Evolutionary conservation across 108 stramenopile species (phyloP).

Genomic region (Skeletonema marinoi): DNA sequence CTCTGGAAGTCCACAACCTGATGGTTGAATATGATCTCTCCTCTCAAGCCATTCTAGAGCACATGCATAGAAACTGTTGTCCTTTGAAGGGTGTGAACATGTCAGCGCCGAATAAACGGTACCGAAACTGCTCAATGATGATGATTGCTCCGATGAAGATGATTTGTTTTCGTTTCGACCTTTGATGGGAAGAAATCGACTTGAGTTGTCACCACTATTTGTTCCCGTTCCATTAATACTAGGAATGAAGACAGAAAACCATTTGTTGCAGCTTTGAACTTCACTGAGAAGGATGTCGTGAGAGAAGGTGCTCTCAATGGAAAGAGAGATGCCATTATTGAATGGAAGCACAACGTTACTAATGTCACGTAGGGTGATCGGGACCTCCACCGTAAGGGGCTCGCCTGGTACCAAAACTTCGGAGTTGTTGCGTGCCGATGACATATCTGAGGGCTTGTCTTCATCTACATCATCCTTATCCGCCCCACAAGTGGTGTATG

Average conservation of each 20-base stretch:
- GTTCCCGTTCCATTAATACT: background rate
- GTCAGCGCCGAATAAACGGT: slow-evolving; percentile 20
- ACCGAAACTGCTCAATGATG: slow-evolving; percentile 17
- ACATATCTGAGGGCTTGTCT: background rate
- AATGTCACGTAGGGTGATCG: slow-evolving; percentile 13
- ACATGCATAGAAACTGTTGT: slow-evolving; percentile 51
- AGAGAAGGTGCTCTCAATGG: slow-evolving; percentile 33
- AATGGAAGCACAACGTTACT: background rate
- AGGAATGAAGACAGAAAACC: slow-evolving; percentile 24
- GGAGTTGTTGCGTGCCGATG: background rate
- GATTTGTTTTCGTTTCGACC: slow-evolving; percentile 11
- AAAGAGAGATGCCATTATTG: slow-evolving; percentile 13
- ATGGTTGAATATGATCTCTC: slow-evolving; percentile 65
- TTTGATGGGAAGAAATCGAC: slow-evolving; percentile 17
- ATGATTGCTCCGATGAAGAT: background rate
- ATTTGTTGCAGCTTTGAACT: slow-evolving; percentile 40
- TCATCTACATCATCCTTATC: background rate
- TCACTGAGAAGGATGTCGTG: slow-evolving; percentile 41
- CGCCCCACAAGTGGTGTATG: background rate
- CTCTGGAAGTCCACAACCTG: slow-evolving; percentile 61
- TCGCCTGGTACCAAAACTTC: background rate
- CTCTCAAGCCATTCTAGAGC: slow-evolving; percentile 70
- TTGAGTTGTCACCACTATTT: background rate
- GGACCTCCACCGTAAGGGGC: slow-evolving; percentile 9
- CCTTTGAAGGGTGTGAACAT: slow-evolving; percentile 20